Evolutionary conservation across 2,329 filamentous ascomycete genomes (phyloP).

Genomic region (Daldinia sp.): DNA sequence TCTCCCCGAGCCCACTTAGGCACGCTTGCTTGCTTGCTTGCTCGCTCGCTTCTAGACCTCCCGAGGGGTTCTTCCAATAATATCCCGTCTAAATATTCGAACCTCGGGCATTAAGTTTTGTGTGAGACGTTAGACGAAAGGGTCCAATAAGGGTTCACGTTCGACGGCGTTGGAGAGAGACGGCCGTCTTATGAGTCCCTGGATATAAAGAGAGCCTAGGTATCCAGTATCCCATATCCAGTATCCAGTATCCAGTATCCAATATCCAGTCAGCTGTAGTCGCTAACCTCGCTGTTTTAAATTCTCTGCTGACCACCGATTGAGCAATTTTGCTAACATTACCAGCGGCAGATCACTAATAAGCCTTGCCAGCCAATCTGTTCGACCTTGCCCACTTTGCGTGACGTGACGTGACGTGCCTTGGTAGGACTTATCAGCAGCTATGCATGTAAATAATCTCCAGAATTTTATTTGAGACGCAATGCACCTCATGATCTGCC

Average conservation of each 20-base stretch:
- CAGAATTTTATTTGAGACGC: neutral
- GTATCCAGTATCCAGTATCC: too few species aligned
- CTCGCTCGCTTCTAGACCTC: slow-evolving; percentile 28
- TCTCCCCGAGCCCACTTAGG: slow-evolving; percentile 25
- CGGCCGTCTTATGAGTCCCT: slow-evolving; percentile 1
- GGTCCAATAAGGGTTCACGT: neutral
- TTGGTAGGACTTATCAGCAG: neutral
- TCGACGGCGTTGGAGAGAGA: neutral
- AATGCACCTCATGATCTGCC: neutral
- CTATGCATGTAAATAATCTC: neutral
- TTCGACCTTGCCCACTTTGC: neutral
- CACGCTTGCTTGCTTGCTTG: slow-evolving; percentile 32
- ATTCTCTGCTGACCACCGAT: neutral
- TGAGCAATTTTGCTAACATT: too few species aligned
- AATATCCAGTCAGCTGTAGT: neutral
- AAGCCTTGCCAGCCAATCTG: neutral
- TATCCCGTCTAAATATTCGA: slow-evolving; percentile 9
- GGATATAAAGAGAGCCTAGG: neutral
- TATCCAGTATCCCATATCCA: too few species aligned
- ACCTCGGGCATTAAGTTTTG: slow-evolving; percentile 27
- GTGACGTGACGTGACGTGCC: neutral
- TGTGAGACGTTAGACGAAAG: slow-evolving; percentile 7
- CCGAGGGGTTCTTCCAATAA: slow-evolving; percentile 23
- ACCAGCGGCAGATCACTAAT: neutral
- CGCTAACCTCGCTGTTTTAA: neutral